Evolutionary conservation across 2,329 filamentous ascomycete species (phyloP).

Genomic region (Verticillium dahliae): DNA sequence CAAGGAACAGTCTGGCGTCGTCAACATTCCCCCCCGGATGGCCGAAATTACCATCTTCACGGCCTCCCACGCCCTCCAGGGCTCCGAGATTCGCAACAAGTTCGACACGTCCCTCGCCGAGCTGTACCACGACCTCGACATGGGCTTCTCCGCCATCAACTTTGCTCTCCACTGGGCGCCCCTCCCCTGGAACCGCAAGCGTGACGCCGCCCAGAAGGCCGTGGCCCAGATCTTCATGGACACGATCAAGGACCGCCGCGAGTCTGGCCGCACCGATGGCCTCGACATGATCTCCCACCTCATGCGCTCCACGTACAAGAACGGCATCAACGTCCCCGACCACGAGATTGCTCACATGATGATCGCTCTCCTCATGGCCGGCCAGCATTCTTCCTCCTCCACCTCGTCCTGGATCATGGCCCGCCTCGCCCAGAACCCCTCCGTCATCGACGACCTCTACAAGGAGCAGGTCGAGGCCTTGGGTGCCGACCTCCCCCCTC

Average conservation of each 20-base stretch:
- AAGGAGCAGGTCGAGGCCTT: constrained; percentile 72
- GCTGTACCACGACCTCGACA: constrained; percentile 83
- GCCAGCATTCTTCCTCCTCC: constrained; percentile 82
- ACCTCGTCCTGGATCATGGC: constrained; percentile 82
- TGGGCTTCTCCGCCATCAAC: constrained; percentile 84
- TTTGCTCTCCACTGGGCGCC: constrained; percentile 87
- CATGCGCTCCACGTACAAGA: constrained; percentile 81
- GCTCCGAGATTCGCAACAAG: constrained; percentile 71
- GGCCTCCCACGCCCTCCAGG: constrained; percentile 78
- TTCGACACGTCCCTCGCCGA: constrained; percentile 77
- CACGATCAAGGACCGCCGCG: constrained; percentile 68
- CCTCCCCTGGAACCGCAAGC: constrained; percentile 78
- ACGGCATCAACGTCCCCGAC: constrained; percentile 72
- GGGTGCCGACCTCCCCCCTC: constrained; percentile 61
- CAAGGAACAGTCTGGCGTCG: constrained; percentile 60
- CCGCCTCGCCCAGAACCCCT: constrained; percentile 68
- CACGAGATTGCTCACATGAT: constrained; percentile 87
- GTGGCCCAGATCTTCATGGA: constrained; percentile 78
- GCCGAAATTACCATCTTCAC: constrained; percentile 88
- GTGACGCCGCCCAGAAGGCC: constrained; percentile 72
- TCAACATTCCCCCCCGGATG: constrained; percentile 68
- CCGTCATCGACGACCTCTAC: constrained; percentile 75
- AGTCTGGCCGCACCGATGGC: constrained; percentile 39
- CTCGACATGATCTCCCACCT: constrained; percentile 87
- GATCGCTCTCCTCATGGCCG: constrained; percentile 89